Evolutionary conservation across 805 yeast genomes (phyloP).

Genomic region (Millerozyma miso): DNA sequence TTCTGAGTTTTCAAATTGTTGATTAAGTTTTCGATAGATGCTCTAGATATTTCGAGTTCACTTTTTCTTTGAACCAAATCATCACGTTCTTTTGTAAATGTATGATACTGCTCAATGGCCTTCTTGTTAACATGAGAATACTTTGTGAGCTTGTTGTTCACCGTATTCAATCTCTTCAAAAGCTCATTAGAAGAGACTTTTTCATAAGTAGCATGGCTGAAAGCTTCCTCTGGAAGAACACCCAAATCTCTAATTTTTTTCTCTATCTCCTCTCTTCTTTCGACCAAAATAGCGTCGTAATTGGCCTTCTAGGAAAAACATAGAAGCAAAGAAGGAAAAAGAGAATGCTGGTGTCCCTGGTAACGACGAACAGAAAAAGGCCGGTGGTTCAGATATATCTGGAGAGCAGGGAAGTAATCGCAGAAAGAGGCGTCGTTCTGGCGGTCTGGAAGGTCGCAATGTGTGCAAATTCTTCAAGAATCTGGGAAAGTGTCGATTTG

Average conservation of each 20-base stretch:
- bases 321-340: constrained; percentile 36
- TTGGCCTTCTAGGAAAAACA: constrained; percentile 73
- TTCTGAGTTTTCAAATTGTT: constrained; percentile 69
- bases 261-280: constrained; percentile 68
- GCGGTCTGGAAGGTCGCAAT: constrained; percentile 11
- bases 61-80: constrained; percentile 59
- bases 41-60: constrained; percentile 67
- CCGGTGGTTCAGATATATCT: not conserved
- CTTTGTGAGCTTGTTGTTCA: constrained; percentile 54
- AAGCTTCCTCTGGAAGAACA: constrained; percentile 84
- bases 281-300: constrained; percentile 55
- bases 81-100: constrained; percentile 68
- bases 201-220: constrained; percentile 40
- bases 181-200: constrained; percentile 48
- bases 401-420: not conserved
- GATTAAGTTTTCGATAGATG: constrained; percentile 70
- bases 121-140: constrained; percentile 81
- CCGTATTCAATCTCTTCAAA: constrained; percentile 47
- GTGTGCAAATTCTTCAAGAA: constrained; percentile 31
- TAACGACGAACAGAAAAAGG: constrained; percentile 3
- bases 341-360: constrained; percentile 7
- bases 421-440: constrained; percentile 2
- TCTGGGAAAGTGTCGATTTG: constrained; percentile 33
- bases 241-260: constrained; percentile 78
- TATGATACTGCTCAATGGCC: constrained; percentile 78